Conservation (phyloP, 768 basidiomycete genomes). For the Auriscalpium vulgare region DNA sequence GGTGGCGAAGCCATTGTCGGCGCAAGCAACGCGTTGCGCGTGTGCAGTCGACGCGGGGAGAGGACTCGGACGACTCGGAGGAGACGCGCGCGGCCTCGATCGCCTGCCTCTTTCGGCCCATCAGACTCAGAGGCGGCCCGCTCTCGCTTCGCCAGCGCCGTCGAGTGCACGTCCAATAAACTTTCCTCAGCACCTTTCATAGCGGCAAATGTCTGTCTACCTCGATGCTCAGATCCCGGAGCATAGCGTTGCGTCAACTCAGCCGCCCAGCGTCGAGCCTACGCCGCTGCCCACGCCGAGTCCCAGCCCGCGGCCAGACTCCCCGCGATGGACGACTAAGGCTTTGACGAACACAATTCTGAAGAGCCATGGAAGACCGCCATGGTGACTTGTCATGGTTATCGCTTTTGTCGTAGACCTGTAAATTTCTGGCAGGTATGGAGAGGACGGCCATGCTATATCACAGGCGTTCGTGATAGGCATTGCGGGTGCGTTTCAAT, state of each 20-base stretch:
- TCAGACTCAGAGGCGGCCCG: too few relatives aligned
- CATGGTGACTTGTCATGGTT: constrained; percentile 47
- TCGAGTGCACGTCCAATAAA: too few relatives aligned
- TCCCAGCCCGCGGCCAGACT: neutral
- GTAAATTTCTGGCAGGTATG: constrained; percentile 48
- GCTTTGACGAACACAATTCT: constrained; percentile 67
- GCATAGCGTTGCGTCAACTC: neutral
- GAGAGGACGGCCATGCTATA: constrained; percentile 60
- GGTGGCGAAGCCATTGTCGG: neutral
- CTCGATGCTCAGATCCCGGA: neutral
- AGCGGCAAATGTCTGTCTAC: neutral
- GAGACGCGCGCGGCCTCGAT: constrained; percentile 2
- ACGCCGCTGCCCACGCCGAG: constrained; percentile 10
- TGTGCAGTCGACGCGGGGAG: neutral
- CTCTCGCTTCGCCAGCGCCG: too few relatives aligned
- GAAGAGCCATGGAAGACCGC: constrained; percentile 78
- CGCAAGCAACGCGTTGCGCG: neutral
- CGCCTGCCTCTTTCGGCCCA: too few relatives aligned
- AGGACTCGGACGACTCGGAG: neutral
- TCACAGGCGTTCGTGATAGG: constrained; percentile 79
- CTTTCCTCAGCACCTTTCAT: neutral
- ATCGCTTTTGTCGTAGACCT: constrained; percentile 4
- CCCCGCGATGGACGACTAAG: constrained; percentile 9
- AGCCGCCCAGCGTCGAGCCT: neutral
- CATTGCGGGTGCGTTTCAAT: constrained; percentile 55